A percentile compares a stretch with the other conserved stretches of the same genome.
phyloP scores from a whole-genome alignment of 1,284 basidiomycete genomes.

The Sutorius eximius region DNA sequence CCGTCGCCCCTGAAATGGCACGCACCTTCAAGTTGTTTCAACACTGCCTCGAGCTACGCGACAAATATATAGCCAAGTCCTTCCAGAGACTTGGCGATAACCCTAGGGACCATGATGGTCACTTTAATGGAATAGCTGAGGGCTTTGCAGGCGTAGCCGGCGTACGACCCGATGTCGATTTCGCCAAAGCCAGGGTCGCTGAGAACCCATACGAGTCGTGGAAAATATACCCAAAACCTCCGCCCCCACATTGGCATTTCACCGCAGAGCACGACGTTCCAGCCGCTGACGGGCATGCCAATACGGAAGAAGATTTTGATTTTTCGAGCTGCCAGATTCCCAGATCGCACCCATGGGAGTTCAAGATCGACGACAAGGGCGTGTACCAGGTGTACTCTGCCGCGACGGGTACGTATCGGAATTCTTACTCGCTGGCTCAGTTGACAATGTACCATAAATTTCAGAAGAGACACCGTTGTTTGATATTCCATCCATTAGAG shows the following conservation, averaged over 20 bases:
- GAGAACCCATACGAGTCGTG: constrained; percentile 55
- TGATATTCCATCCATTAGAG: constrained; percentile 82
- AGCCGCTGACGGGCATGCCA: constrained; percentile 42
- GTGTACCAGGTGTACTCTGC: constrained; percentile 80
- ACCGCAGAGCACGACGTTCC: constrained; percentile 53
- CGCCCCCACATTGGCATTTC: constrained; percentile 94
- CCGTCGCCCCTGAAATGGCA: constrained; percentile 53
- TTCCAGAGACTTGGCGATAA: constrained; percentile 89
- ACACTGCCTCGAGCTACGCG: constrained; percentile 81
- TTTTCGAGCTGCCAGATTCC: constrained; percentile 75
- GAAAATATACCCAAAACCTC: constrained; percentile 88
- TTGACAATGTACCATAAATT: background rate
- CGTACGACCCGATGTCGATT: constrained; percentile 59
- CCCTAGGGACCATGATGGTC: constrained; percentile 83
- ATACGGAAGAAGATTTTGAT: constrained; percentile 57
- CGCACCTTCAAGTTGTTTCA: constrained; percentile 65
- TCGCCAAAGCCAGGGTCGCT: constrained; percentile 32
- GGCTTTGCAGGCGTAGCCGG: constrained; percentile 65
- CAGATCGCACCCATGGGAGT: constrained; percentile 57
- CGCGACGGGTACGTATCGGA: constrained; percentile 37
- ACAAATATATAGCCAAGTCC: constrained; percentile 88
- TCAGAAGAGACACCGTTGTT: constrained; percentile 59
- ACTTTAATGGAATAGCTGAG: constrained; percentile 62
- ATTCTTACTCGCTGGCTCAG: background rate
- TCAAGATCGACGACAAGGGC: constrained; percentile 79